A percentile compares a stretch with the other conserved stretches of the same genome.
Evolutionary conservation across 2,329 filamentous ascomycete genomes (phyloP).

Genomic region (Fusarium luffae): DNA sequence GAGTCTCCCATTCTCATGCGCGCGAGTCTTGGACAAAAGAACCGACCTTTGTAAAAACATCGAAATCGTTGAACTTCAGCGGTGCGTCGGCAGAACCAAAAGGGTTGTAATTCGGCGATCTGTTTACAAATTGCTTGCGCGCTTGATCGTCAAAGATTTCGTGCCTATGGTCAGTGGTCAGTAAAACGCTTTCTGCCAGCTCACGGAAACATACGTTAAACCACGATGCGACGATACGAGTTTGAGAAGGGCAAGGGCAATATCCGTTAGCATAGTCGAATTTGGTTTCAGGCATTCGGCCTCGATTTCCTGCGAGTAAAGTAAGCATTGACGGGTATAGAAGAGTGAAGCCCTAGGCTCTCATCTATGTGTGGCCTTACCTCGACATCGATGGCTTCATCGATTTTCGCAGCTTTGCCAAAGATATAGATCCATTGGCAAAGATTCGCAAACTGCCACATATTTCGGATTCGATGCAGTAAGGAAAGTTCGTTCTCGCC

Average conservation of each 20-base stretch:
- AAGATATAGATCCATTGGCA: conserved; percentile 96
- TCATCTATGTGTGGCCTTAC: conserved; percentile 59
- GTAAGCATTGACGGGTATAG: not conserved
- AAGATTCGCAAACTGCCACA: conserved; percentile 95
- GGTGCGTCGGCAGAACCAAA: conserved; percentile 83
- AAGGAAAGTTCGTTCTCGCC: conserved; percentile 33
- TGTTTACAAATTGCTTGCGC: conserved; percentile 86
- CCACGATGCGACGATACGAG: conserved; percentile 94
- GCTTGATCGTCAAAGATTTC: conserved; percentile 96
- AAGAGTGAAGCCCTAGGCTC: conserved; percentile 1
- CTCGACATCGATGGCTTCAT: conserved; percentile 89
- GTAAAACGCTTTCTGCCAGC: not conserved
- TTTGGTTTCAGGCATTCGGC: conserved; percentile 84
- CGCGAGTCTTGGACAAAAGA: not conserved
- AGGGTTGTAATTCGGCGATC: conserved; percentile 81
- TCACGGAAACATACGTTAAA: conserved; percentile 74
- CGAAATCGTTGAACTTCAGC: conserved; percentile 81
- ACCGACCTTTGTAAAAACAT: conserved; percentile 80
- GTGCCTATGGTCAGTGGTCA: conserved; percentile 61
- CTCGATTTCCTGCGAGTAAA: conserved; percentile 77
- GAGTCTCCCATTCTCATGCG: not conserved
- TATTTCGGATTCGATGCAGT: conserved; percentile 79
- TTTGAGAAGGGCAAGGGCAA: conserved; percentile 89
- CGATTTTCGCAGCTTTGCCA: conserved; percentile 87
- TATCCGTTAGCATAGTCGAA: conserved; percentile 79